phyloP scores from a whole-genome alignment of 2,329 filamentous ascomycete species.

The Cryphonectria nitschkei region DNA sequence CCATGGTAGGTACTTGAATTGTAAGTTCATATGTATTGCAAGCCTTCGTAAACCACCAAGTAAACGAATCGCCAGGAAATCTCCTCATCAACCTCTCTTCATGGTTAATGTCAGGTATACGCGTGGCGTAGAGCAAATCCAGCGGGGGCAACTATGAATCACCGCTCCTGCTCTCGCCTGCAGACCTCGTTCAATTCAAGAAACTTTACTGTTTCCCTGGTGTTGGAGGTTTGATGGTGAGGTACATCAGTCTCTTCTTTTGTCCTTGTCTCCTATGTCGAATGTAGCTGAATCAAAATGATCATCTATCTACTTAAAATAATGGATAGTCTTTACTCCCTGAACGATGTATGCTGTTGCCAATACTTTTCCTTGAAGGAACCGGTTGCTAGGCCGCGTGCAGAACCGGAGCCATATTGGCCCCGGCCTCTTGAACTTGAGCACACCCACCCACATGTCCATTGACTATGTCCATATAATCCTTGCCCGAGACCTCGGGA shows the following conservation, averaged over 20 bases:
- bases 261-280: neutral
- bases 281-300: neutral
- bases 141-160: slow-evolving; percentile 46
- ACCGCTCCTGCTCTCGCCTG: slow-evolving; percentile 69
- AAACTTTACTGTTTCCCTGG: slow-evolving; percentile 56
- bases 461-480: neutral
- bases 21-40: slow-evolving; percentile 7
- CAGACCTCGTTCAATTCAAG: slow-evolving; percentile 72
- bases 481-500: neutral
- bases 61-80: slow-evolving; percentile 75
- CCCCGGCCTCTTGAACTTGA: no score
- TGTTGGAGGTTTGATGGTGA: slow-evolving; percentile 83
- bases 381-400: no score
- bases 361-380: no score
- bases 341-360: neutral
- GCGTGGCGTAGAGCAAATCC: slow-evolving; percentile 81
- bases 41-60: neutral
- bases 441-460: neutral
- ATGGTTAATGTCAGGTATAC: slow-evolving; percentile 89
- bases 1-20: slow-evolving; percentile 13
- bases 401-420: no score
- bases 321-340: neutral
- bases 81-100: slow-evolving; percentile 76
- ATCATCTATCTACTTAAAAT: neutral
- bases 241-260: slow-evolving; percentile 57